phyloP scores from a whole-genome alignment of 106 monocot genomes.

The Amphibolis antarctica region DNA sequence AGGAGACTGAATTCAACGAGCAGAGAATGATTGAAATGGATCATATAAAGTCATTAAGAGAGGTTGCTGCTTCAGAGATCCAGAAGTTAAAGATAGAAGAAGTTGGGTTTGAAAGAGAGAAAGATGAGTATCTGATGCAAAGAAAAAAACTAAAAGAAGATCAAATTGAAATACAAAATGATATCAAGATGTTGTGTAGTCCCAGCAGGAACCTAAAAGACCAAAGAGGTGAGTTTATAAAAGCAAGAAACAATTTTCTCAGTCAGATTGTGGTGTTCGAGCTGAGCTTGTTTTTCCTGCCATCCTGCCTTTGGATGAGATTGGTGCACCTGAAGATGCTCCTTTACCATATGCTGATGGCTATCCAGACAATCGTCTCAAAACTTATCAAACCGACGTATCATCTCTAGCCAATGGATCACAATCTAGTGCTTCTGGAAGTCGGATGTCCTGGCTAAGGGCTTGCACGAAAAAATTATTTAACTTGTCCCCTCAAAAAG shows the following conservation, averaged over 20 bases:
- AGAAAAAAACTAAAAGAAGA: slow-evolving; percentile 51
- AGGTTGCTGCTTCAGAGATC: no score
- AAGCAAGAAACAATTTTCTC: slow-evolving; percentile 56
- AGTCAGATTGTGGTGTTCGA: slow-evolving; percentile 6
- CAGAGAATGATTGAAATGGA: no score
- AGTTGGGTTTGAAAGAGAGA: no score
- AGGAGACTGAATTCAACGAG: no score
- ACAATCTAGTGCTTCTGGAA: slow-evolving; percentile 24
- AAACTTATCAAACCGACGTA: slow-evolving; percentile 14
- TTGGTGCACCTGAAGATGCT: slow-evolving; percentile 29
- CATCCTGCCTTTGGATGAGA: slow-evolving; percentile 15
- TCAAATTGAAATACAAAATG: slow-evolving; percentile 59
- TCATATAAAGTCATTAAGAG: slow-evolving; percentile 20
- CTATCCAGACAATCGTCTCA: slow-evolving; percentile 20
- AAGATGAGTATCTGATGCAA: no score
- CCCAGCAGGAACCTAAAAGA: slow-evolving; percentile 64
- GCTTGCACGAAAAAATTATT: slow-evolving; percentile 65
- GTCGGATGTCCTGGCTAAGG: slow-evolving; percentile 55
- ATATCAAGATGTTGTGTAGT: slow-evolving; percentile 51
- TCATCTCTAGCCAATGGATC: slow-evolving; percentile 16
- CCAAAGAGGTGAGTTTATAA: slow-evolving; percentile 53
- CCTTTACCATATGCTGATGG: slow-evolving; percentile 41
- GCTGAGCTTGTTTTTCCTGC: slow-evolving; percentile 29
- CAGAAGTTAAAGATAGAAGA: no score
- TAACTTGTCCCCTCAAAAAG: slow-evolving; percentile 59